These are phyloP conservation scores for Melanopsichium pennsylvanicum DNA, from an alignment of 1,284 basidiomycete species.

Conservation along the genomic window DNA sequence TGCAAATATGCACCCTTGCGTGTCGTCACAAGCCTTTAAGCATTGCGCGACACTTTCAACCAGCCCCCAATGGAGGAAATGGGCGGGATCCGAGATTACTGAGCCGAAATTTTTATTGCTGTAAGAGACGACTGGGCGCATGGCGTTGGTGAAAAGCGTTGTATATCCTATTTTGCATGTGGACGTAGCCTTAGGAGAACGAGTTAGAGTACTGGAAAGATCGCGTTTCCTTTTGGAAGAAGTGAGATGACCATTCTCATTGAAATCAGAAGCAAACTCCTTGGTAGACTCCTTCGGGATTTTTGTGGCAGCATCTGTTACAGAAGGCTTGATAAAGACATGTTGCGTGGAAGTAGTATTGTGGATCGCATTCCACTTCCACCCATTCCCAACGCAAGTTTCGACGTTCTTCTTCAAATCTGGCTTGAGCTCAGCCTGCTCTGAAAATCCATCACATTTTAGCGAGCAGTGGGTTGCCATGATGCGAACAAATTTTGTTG, in stretches of 20 bases:
- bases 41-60: conserved; percentile 5
- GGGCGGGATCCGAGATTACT: conserved; percentile 19
- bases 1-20: conserved; percentile 19
- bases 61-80: conserved; percentile 32
- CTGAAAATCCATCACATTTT: conserved; percentile 9
- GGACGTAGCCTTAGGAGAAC: too few relatives aligned
- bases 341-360: neutral
- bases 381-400: neutral
- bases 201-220: too few relatives aligned
- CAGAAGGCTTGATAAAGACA: neutral
- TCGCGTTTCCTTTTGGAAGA: neutral
- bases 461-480: conserved; percentile 10
- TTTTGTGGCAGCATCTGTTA: too few relatives aligned
- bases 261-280: neutral
- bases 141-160: conserved; percentile 3
- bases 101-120: conserved; percentile 11
- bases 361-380: conserved; percentile 5
- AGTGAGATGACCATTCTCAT: neutral
- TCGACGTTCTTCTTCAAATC: conserved; percentile 2
- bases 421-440: neutral
- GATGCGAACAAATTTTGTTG: conserved; percentile 1
- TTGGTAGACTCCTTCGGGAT: too few relatives aligned
- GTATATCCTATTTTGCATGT: conserved; percentile 8
- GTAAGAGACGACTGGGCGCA: conserved; percentile 12
- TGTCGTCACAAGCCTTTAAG: conserved; percentile 19